phyloP scores from a whole-genome alignment of 2,329 filamentous ascomycete genomes.

The Simplicillium aogashimaense region DNA sequence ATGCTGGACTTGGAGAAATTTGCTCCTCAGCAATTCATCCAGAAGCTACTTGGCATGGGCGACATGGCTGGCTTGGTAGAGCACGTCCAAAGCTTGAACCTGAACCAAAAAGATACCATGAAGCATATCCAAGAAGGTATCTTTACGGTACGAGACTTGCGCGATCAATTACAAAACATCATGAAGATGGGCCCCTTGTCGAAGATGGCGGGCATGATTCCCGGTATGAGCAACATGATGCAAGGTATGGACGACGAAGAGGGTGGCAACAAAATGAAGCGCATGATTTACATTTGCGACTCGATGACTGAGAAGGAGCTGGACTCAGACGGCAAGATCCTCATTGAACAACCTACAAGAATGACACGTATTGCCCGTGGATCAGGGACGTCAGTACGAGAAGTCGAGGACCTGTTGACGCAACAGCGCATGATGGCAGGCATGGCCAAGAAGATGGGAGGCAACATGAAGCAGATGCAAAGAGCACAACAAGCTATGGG shows the following conservation, averaged over 20 bases:
- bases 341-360: conserved; percentile 81
- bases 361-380: conserved; percentile 89
- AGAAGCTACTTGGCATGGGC: conserved; percentile 92
- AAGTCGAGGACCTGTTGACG: conserved; percentile 94
- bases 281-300: conserved; percentile 99
- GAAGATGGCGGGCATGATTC: conserved; percentile 98
- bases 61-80: conserved; percentile 93
- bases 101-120: conserved; percentile 98
- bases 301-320: conserved; percentile 96
- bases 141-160: conserved; percentile 87
- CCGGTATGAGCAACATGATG: conserved; percentile 88
- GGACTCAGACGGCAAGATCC: conserved; percentile 89
- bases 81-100: conserved; percentile 89
- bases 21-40: conserved; percentile 84
- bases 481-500: conserved; percentile 84
- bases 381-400: conserved; percentile 79
- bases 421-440: conserved; percentile 98
- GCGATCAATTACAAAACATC: conserved; percentile 93
- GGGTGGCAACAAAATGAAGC: conserved; percentile 82
- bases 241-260: conserved; percentile 96
- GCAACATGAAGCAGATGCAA: conserved; percentile 97
- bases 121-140: conserved; percentile 97
- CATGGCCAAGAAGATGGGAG: conserved; percentile 99
- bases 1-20: conserved; percentile 93
- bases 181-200: conserved; percentile 99